A percentile compares a stretch with the other conserved stretches of the same genome.
These are phyloP conservation scores for Potentilla sterilis DNA, from an alignment of 306 rosid species.

Conservation along the genomic window DNA sequence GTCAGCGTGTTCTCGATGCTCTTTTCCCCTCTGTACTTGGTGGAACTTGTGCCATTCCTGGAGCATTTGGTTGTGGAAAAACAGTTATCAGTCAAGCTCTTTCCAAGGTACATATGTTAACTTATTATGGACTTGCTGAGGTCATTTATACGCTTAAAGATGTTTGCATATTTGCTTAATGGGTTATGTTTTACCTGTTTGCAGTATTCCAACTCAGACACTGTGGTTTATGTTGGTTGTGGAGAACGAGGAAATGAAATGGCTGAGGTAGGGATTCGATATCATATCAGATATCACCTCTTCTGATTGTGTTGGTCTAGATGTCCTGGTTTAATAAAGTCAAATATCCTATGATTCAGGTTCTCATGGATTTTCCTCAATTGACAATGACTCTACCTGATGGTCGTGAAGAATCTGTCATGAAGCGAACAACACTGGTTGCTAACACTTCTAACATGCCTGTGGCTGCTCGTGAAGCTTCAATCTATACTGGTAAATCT, in stretches of 20 bases:
- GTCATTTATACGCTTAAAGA: neutral
- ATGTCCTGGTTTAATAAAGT: slow-evolving; percentile 23
- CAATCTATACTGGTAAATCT: slow-evolving; percentile 88
- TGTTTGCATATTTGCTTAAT: slow-evolving; percentile 12
- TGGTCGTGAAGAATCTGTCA: slow-evolving; percentile 99
- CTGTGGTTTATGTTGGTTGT: slow-evolving; percentile 96
- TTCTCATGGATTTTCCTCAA: slow-evolving; percentile 99
- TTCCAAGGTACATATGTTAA: slow-evolving; percentile 64
- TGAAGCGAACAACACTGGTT: slow-evolving; percentile 98
- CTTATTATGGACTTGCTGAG: slow-evolving; percentile 1
- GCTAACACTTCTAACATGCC: slow-evolving; percentile 99
- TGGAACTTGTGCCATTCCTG: slow-evolving; percentile 99
- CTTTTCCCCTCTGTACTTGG: slow-evolving; percentile 99
- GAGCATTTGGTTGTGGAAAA: slow-evolving; percentile 99
- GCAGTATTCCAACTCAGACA: slow-evolving; percentile 97
- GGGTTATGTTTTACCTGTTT: slow-evolving; percentile 10
- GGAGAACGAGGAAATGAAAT: slow-evolving; percentile 99
- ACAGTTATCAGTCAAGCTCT: slow-evolving; percentile 99
- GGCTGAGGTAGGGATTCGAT: slow-evolving; percentile 68
- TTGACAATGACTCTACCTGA: slow-evolving; percentile 99
- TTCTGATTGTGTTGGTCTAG: slow-evolving; percentile 12
- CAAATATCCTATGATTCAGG: slow-evolving; percentile 43
- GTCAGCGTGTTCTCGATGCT: slow-evolving; percentile 99
- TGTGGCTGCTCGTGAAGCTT: slow-evolving; percentile 99
- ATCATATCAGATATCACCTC: neutral